Base-by-base conservation (phyloP, 208 protist species). In the Crithidia expoeki region DNA sequence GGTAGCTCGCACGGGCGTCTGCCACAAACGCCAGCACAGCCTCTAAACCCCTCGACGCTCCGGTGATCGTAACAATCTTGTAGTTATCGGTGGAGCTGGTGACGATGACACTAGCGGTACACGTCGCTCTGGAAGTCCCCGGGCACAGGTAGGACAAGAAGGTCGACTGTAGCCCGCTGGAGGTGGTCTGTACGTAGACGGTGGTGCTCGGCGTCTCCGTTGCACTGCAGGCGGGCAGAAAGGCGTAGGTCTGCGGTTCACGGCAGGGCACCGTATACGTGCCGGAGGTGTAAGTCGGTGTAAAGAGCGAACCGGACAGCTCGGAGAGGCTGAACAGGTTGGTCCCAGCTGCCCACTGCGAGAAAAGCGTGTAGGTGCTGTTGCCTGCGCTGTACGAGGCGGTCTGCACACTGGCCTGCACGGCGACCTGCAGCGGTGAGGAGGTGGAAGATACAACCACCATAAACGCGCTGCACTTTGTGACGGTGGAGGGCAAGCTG, bases 21-120 rank as follows among this genome's bases (percentile, higher is more conserved):
- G 74, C 69, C 16, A 86, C 81, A 52, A 81, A 90, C 6, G 64
- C 36, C 5, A 90, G 79, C 19, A 83, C 69, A 10, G 82, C 81
- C 73, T 90, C 81, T 28, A 90, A 46, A 1, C 56, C 85, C 4
- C 42, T 57, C 1, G 76, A 52, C 19, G 76, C 65, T 33, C 64
- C 68, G 0, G 67, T 79, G 21, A 90, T 82, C 23, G n/a, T 75
- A 21, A 90, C 75, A 1, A 69, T 25, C 12, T 74, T 73, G 34
- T 79, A 74, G 2, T 14, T 44, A 6, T 71, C 30, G 14, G 30
- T 40, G 19, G 27, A 59, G 42, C 30, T 55, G 30, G 47, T 56
- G 11, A 80, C 76, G 4, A 34, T 55, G 47, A 80, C 56, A 32
- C 9, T 33, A 2, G 42, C 63, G 17, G 7, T 53, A 49, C 76